phyloP scores from a whole-genome alignment of 306 rosid genomes.

The Arachis stenosperma region DNA sequence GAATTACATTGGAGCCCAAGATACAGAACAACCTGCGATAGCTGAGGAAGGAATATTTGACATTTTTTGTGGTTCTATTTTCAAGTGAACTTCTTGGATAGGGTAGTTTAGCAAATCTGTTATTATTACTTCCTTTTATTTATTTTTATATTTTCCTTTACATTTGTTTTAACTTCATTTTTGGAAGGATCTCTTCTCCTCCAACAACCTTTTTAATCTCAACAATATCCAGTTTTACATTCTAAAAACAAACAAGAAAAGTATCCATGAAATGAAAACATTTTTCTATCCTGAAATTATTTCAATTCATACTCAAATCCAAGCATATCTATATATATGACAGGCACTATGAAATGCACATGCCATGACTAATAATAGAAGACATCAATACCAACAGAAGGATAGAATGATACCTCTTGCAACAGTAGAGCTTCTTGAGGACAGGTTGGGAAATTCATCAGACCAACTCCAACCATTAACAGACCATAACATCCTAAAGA shows the following conservation, averaged over 20 bases:
- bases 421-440: conserved; percentile 75
- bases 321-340: conserved; percentile 3
- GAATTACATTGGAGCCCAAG: neutral
- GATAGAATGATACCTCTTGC: conserved; percentile 60
- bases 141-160: neutral
- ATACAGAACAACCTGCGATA: neutral
- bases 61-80: neutral
- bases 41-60: neutral
- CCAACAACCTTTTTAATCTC: neutral
- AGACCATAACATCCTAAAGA: conserved; percentile 93
- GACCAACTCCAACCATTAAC: conserved; percentile 92
- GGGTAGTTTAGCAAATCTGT: neutral
- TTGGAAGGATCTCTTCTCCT: neutral
- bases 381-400: conserved; percentile 4
- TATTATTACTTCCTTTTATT: neutral
- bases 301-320: neutral
- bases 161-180: neutral
- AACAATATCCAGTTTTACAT: conserved; percentile 8
- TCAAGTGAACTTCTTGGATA: neutral
- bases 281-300: conserved; percentile 14
- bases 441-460: conserved; percentile 84
- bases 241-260: neutral
- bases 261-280: conserved; percentile 10
- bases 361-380: conserved; percentile 1
- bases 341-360: neutral